These are phyloP conservation scores for Cladophialophora psammophila DNA, from an alignment of 2,329 filamentous ascomycete species.

Conservation along the genomic window DNA sequence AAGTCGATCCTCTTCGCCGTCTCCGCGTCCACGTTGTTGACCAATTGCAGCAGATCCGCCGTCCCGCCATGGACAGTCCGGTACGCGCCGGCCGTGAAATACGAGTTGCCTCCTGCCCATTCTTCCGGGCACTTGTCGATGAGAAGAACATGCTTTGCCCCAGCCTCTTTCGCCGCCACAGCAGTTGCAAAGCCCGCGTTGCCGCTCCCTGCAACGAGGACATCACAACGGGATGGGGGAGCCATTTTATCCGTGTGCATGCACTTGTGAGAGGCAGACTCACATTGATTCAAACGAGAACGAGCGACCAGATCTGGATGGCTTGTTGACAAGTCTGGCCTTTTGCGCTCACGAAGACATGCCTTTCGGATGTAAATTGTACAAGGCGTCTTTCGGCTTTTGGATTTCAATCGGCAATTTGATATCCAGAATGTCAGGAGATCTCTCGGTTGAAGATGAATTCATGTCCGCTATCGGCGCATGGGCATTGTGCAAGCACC, in stretches of 20 bases:
- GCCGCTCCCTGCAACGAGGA: slow-evolving; percentile 66
- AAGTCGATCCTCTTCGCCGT: slow-evolving; percentile 63
- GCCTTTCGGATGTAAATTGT: neutral
- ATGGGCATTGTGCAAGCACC: neutral
- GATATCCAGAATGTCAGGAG: neutral
- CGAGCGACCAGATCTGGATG: neutral
- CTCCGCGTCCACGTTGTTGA: slow-evolving; percentile 62
- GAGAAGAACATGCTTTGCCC: slow-evolving; percentile 48
- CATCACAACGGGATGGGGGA: slow-evolving; percentile 37
- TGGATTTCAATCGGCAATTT: slow-evolving; percentile 2
- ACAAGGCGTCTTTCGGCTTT: neutral
- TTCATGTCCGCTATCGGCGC: slow-evolving; percentile 13
- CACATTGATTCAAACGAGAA: neutral
- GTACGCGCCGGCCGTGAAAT: slow-evolving; percentile 71
- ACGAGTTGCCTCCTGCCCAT: slow-evolving; percentile 70
- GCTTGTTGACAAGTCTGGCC: neutral
- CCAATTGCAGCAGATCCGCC: slow-evolving; percentile 64
- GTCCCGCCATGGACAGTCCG: slow-evolving; percentile 65
- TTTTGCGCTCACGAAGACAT: neutral
- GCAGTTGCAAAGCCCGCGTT: slow-evolving; percentile 71
- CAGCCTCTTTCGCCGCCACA: slow-evolving; percentile 60
- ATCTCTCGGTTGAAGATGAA: neutral
- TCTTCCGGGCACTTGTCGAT: slow-evolving; percentile 66
- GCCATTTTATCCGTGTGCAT: slow-evolving; percentile 1
- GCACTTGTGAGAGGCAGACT: neutral